Evolutionary conservation across 2,329 filamentous ascomycete species (phyloP).

Genomic region (Xylaria sp.): DNA sequence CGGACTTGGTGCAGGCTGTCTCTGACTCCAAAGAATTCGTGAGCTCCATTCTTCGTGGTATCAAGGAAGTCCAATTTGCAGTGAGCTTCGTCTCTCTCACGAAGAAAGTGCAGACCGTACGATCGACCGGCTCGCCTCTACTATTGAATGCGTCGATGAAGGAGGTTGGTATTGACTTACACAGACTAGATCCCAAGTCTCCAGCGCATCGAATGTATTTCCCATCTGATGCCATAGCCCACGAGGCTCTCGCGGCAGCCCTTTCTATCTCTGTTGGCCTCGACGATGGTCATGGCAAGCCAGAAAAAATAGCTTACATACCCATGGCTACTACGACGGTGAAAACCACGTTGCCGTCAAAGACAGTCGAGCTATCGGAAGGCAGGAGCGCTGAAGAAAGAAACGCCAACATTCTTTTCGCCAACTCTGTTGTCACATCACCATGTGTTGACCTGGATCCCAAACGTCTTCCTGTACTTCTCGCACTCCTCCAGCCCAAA

Average conservation of each 20-base stretch:
- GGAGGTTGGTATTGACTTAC: conserved; percentile 91
- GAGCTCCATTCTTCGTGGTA: conserved; percentile 87
- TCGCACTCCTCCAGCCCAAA: conserved; percentile 76
- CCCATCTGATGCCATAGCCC: conserved; percentile 88
- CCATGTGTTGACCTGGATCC: conserved; percentile 94
- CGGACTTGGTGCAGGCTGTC: conserved; percentile 80
- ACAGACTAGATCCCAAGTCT: conserved; percentile 90
- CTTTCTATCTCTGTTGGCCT: conserved; percentile 92
- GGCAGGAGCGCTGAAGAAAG: conserved; percentile 80
- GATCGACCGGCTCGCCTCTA: conserved; percentile 74
- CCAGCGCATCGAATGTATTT: conserved; percentile 99
- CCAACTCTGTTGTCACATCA: conserved; percentile 95
- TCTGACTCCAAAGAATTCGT: conserved; percentile 94
- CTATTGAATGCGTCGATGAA: conserved; percentile 93
- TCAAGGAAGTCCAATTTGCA: conserved; percentile 96
- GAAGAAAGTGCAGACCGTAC: conserved; percentile 77
- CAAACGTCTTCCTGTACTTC: conserved; percentile 85
- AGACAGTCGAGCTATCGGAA: conserved; percentile 83
- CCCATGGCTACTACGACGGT: conserved; percentile 97
- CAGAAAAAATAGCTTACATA: conserved; percentile 89
- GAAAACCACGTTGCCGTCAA: conserved; percentile 92
- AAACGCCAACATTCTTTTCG: conserved; percentile 95
- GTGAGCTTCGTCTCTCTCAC: conserved; percentile 90
- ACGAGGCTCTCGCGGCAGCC: conserved; percentile 91
- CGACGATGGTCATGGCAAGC: conserved; percentile 86